A percentile compares a stretch with the other conserved stretches of the same genome.
Conservation (phyloP, 1,139 yeast genomes). For the Saccharomyces hybrid region DNA sequence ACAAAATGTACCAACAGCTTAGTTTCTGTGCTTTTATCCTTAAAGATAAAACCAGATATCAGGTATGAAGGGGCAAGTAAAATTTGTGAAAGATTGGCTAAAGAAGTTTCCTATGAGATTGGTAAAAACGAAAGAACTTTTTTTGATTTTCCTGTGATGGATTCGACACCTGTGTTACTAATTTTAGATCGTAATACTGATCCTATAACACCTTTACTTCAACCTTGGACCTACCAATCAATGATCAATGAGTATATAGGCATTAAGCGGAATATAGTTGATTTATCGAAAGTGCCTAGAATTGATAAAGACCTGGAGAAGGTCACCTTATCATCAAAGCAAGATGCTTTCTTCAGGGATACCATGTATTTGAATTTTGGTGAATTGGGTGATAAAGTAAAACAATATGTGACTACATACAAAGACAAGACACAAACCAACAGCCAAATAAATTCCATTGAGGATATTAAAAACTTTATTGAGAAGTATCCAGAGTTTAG, state of each 20-base stretch:
- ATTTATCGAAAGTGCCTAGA: slow-evolving; percentile 39
- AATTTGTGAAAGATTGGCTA: slow-evolving; percentile 49
- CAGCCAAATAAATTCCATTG: slow-evolving; percentile 62
- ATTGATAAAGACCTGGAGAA: slow-evolving; percentile 44
- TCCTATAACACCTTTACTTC: slow-evolving; percentile 83
- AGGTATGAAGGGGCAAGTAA: slow-evolving; percentile 56
- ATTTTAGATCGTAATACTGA: slow-evolving; percentile 80
- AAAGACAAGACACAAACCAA: slow-evolving; percentile 68
- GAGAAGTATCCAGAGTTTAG: slow-evolving; percentile 92
- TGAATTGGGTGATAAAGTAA: slow-evolving; percentile 83
- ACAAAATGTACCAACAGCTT: slow-evolving; percentile 48
- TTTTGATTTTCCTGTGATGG: slow-evolving; percentile 59
- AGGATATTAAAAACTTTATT: slow-evolving; percentile 83
- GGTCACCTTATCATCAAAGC: slow-evolving; percentile 56
- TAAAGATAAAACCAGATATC: slow-evolving; percentile 70
- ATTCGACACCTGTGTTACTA: slow-evolving; percentile 68
- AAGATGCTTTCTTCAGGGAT: slow-evolving; percentile 70
- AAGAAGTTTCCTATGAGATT: slow-evolving; percentile 55
- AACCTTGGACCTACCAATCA: slow-evolving; percentile 97
- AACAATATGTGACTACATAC: slow-evolving; percentile 75
- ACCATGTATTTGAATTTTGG: slow-evolving; percentile 90
- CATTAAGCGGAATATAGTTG: slow-evolving; percentile 72
- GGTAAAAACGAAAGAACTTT: slow-evolving; percentile 49
- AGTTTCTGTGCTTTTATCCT: slow-evolving; percentile 59
- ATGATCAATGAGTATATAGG: slow-evolving; percentile 93